Evolutionary conservation across 2,329 filamentous ascomycete genomes (phyloP).

Genomic region (Pestalotiopsis sp.): DNA sequence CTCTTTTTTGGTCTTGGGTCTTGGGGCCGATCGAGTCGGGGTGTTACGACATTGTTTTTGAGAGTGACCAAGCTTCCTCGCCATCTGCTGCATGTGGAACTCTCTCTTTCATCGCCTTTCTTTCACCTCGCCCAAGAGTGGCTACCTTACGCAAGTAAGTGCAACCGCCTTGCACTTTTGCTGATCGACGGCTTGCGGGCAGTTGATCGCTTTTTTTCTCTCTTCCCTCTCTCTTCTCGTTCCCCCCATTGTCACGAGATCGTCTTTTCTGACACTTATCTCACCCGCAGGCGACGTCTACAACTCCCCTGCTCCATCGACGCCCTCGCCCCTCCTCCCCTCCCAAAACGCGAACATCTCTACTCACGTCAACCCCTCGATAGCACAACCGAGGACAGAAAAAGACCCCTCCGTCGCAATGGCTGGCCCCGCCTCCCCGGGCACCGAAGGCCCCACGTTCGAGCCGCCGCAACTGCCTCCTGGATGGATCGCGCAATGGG

Average conservation of each 20-base stretch:
- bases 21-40: not conserved
- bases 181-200: not conserved
- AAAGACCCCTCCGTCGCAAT: slow-evolving; percentile 35
- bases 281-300: not conserved
- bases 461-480: slow-evolving; percentile 61
- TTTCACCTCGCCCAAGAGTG: slow-evolving; percentile 13
- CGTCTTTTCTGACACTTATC: not conserved
- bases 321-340: not conserved
- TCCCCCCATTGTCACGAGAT: slow-evolving; percentile 1
- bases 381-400: slow-evolving; percentile 1
- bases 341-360: not conserved
- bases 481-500: slow-evolving; percentile 74
- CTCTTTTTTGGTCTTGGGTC: not conserved
- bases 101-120: slow-evolving; percentile 12
- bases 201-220: not conserved
- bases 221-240: not conserved
- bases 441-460: slow-evolving; percentile 61
- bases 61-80: not conserved
- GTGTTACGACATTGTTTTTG: slow-evolving; percentile 11
- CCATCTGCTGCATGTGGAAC: slow-evolving; percentile 6
- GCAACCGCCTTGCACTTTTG: slow-evolving; percentile 1
- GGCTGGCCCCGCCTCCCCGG: slow-evolving; percentile 60
- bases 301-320: not conserved
- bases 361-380: not conserved
- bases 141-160: slow-evolving; percentile 7